Percentiles rank a stretch among this genome's conserved stretches.
These are phyloP conservation scores for Eremothecium coryli DNA, from an alignment of 1,139 yeast species.

Conservation along the genomic window DNA sequence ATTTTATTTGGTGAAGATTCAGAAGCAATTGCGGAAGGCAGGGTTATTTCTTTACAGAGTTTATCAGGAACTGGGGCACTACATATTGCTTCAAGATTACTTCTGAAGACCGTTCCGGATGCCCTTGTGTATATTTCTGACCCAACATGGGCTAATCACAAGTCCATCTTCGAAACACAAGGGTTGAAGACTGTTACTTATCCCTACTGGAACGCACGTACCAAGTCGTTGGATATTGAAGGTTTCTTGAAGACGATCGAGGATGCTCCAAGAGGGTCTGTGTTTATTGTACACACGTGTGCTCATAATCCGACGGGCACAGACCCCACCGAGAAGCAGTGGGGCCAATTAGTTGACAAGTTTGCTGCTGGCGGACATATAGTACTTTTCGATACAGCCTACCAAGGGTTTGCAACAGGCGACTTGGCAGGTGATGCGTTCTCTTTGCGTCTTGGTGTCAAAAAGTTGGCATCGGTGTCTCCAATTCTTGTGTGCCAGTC, in stretches of 20 bases:
- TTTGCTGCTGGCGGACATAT: slow-evolving; percentile 57
- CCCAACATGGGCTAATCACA: slow-evolving; percentile 97
- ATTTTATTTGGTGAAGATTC: slow-evolving; percentile 67
- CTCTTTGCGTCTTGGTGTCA: slow-evolving; percentile 76
- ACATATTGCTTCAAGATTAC: slow-evolving; percentile 74
- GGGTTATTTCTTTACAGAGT: slow-evolving; percentile 73
- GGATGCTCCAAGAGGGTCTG: slow-evolving; percentile 66
- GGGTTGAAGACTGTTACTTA: slow-evolving; percentile 59
- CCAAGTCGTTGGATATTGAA: slow-evolving; percentile 53
- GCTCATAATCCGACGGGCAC: slow-evolving; percentile 98
- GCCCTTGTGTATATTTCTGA: slow-evolving; percentile 61
- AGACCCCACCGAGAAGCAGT: slow-evolving; percentile 81
- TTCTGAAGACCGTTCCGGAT: slow-evolving; percentile 40
- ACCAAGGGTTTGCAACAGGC: slow-evolving; percentile 96
- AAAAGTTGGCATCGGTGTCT: slow-evolving; percentile 32
- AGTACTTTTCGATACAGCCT: slow-evolving; percentile 90
- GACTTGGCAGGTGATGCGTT: slow-evolving; percentile 74
- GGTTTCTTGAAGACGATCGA: slow-evolving; percentile 63
- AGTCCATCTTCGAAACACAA: slow-evolving; percentile 61
- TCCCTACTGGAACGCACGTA: slow-evolving; percentile 69
- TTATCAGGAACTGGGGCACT: slow-evolving; percentile 95
- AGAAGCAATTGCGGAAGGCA: slow-evolving; percentile 41
- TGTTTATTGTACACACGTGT: slow-evolving; percentile 84
- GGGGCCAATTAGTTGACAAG: slow-evolving; percentile 63
- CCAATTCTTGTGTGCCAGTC: slow-evolving; percentile 82